These are phyloP conservation scores for Lentinula boryana DNA, from an alignment of 768 basidiomycete species.

Conservation along the genomic window DNA sequence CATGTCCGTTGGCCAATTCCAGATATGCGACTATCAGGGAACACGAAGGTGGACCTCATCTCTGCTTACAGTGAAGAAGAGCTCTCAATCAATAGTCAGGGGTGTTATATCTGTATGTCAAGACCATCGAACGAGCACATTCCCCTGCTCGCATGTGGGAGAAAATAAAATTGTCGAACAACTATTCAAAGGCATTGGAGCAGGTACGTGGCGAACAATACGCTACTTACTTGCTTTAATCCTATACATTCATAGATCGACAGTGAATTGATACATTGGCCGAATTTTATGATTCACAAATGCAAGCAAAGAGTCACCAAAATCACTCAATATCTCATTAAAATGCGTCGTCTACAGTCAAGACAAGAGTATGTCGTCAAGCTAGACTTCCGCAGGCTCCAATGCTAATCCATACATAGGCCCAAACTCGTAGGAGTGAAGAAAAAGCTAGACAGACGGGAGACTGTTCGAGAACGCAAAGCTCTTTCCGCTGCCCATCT, in stretches of 20 bases:
- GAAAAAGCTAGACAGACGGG: conserved; percentile 94
- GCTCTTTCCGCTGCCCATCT: conserved; percentile 93
- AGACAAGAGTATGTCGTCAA: conserved; percentile 66
- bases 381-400: not conserved
- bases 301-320: conserved; percentile 99
- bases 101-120: conserved; percentile 86
- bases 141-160: conserved; percentile 99
- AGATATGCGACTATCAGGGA: conserved; percentile 98
- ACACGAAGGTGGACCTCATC: conserved; percentile 67
- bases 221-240: not conserved
- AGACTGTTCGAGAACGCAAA: conserved; percentile 89
- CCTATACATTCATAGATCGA: conserved; percentile 65
- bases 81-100: conserved; percentile 35
- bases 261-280: conserved; percentile 94
- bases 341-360: conserved; percentile 89
- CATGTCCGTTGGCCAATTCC: conserved; percentile 97
- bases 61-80: not conserved
- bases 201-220: conserved; percentile 51
- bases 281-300: conserved; percentile 94
- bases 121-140: conserved; percentile 97
- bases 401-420: conserved; percentile 33
- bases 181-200: conserved; percentile 91
- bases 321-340: conserved; percentile 98
- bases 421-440: conserved; percentile 93
- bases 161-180: conserved; percentile 84